Evolutionary conservation across 2,329 filamentous ascomycete genomes (phyloP), one percentile per base, ranked within the genome.

Genomic region (Hymenoscyphus fraxineus): DNA sequence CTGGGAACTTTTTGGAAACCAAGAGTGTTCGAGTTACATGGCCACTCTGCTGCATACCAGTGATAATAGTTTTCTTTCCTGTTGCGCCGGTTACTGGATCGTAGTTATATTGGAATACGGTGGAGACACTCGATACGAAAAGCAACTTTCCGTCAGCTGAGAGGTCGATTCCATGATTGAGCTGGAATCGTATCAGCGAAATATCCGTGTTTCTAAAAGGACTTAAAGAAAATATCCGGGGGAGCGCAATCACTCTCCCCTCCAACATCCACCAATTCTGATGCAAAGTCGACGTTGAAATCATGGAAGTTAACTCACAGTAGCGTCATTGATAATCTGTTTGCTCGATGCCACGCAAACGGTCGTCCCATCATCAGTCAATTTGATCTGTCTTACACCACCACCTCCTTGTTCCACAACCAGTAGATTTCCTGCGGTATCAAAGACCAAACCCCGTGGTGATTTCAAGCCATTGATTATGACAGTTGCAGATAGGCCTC

Each of bases 11-110:
- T 16, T 78, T 73, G 0, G 88, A 86, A 15, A 89, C 76, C 44
- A 91, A 80, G 1, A 93, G 78, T 0, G 89, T 92, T 41, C 90
- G 82, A 0, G 88, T 88, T 5, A 80, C 83, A 70, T 92, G 88
- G 59, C 86, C 88, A 5, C 78, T 75, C 65, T 82, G 82, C 69
- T 71, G 80, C 88, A 92, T 91, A 68, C 85, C 85, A 44, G 78
- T 78, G 58, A 93, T 78, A 3, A 92, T 65, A 2, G 81, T 84
- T 65, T 79, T 78, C 59, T 80, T 81, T 51, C 73, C 68, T 51
- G 85, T 80, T 3, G 81, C 81, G 57, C 78, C 79, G 7, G 79
- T 76, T 3, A 75, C 72, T n/a, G 83, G 76, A 72, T 90, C 81
- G 73, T 93, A 93, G 38, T 79, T 73, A 85, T 88, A 92, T 1